These are phyloP conservation scores for Vigna trinervia DNA, from an alignment of 306 rosid genomes.

Conservation along the genomic window DNA sequence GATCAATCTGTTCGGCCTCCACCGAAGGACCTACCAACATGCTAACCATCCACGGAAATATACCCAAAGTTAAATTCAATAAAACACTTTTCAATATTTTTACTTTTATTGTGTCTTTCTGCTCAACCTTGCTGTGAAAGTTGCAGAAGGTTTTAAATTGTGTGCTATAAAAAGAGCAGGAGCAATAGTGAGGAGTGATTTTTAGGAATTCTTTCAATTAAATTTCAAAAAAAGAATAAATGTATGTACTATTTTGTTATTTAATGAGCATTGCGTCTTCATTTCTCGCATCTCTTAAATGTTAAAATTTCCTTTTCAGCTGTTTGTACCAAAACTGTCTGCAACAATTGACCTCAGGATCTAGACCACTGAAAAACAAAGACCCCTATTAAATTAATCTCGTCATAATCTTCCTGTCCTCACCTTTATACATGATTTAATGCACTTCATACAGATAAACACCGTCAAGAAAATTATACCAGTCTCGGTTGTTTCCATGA, in stretches of 20 bases:
- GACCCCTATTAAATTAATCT: background rate
- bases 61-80: background rate
- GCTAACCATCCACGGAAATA: slow-evolving; percentile 32
- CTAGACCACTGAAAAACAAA: slow-evolving; percentile 1
- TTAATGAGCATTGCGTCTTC: background rate
- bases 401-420: background rate
- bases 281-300: background rate
- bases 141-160: slow-evolving; percentile 24
- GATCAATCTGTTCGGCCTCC: slow-evolving; percentile 72
- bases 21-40: slow-evolving; percentile 53
- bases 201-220: background rate
- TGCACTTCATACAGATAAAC: slow-evolving; percentile 10
- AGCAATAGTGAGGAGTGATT: slow-evolving; percentile 8
- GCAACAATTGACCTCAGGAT: background rate
- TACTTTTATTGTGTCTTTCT: background rate
- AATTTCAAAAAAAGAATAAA: slow-evolving; percentile 18
- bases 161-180: background rate
- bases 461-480: background rate
- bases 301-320: background rate
- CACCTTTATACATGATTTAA: background rate
- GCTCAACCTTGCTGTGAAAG: slow-evolving; percentile 7
- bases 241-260: slow-evolving; percentile 29
- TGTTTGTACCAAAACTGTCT: background rate
- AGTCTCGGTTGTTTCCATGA: background rate
- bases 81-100: background rate